phyloP scores from a whole-genome alignment of 495 filamentous ascomycete species.

The Penicillium canariense region DNA sequence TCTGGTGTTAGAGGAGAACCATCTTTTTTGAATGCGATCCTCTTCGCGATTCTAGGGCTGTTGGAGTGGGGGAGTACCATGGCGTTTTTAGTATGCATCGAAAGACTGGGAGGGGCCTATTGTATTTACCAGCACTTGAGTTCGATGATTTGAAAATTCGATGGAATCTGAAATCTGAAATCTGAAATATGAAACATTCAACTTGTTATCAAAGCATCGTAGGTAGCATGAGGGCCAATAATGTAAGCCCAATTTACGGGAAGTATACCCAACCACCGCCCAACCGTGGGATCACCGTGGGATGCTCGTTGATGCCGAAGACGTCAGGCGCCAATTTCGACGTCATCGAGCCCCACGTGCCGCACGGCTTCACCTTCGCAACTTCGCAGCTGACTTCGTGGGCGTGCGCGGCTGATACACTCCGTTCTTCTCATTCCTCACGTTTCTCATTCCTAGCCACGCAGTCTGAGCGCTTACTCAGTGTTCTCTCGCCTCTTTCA shows the following conservation, averaged over 20 bases:
- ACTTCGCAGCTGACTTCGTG: conserved; percentile 4
- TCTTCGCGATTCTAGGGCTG: conserved; percentile 1
- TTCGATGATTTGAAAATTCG: not conserved
- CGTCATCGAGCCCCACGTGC: conserved; percentile 17
- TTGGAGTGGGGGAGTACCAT: conserved; percentile 5
- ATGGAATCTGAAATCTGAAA: not conserved
- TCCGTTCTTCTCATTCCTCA: not conserved
- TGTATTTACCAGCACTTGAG: not conserved
- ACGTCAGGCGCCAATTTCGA: conserved; percentile 22
- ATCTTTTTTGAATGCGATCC: conserved; percentile 7
- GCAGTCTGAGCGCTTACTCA: not conserved
- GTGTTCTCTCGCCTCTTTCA: not conserved
- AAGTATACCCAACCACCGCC: not conserved
- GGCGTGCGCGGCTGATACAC: not conserved
- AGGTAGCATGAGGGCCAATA: too few relatives aligned
- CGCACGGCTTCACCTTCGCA: not conserved
- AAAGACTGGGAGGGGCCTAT: conserved; percentile 16
- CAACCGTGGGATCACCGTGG: not conserved
- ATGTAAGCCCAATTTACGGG: too few relatives aligned
- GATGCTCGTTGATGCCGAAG: conserved; percentile 10
- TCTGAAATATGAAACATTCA: not conserved
- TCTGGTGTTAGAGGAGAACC: conserved; percentile 29
- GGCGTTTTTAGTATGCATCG: conserved; percentile 18
- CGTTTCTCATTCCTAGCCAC: not conserved
- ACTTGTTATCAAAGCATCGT: too few relatives aligned